Percentiles rank a stretch among this genome's conserved stretches.
These are phyloP conservation scores for Taphrina sp. DNA, from an alignment of 1,139 yeast genomes.

Conservation along the genomic window DNA sequence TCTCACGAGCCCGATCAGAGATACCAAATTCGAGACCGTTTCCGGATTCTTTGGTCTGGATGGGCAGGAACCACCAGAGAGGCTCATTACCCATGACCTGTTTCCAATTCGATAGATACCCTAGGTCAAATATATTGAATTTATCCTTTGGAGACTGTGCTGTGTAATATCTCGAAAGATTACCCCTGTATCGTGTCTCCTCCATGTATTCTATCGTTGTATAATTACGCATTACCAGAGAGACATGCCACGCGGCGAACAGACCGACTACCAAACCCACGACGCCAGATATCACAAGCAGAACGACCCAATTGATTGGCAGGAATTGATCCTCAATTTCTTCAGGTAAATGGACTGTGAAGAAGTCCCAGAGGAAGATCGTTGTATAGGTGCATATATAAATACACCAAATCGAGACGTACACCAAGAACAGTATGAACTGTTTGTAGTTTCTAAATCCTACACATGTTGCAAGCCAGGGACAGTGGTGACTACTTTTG, in stretches of 20 bases:
- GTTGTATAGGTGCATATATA: slow-evolving; percentile 37
- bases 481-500: slow-evolving; percentile 43
- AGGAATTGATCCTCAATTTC: slow-evolving; percentile 15
- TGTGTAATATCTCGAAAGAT: slow-evolving; percentile 45
- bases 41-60: slow-evolving; percentile 39
- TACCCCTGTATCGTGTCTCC: slow-evolving; percentile 49
- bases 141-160: slow-evolving; percentile 42
- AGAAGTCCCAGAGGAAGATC: slow-evolving; percentile 19
- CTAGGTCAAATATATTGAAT: slow-evolving; percentile 73
- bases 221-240: slow-evolving; percentile 56
- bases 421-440: slow-evolving; percentile 70
- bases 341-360: slow-evolving; percentile 17
- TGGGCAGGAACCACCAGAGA: slow-evolving; percentile 72
- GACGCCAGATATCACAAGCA: slow-evolving; percentile 60
- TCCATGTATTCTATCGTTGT: slow-evolving; percentile 86
- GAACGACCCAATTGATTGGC: slow-evolving; percentile 56
- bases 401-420: slow-evolving; percentile 54
- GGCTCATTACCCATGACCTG: slow-evolving; percentile 68
- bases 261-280: slow-evolving; percentile 60
- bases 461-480: slow-evolving; percentile 91
- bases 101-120: slow-evolving; percentile 59
- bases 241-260: slow-evolving; percentile 62
- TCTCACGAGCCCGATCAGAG: slow-evolving; percentile 15
- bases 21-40: slow-evolving; percentile 17
- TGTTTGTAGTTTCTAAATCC: slow-evolving; percentile 78